Evolutionary conservation across 2,329 filamentous ascomycete species (phyloP).

Genomic region (Epichloe glyceriae): DNA sequence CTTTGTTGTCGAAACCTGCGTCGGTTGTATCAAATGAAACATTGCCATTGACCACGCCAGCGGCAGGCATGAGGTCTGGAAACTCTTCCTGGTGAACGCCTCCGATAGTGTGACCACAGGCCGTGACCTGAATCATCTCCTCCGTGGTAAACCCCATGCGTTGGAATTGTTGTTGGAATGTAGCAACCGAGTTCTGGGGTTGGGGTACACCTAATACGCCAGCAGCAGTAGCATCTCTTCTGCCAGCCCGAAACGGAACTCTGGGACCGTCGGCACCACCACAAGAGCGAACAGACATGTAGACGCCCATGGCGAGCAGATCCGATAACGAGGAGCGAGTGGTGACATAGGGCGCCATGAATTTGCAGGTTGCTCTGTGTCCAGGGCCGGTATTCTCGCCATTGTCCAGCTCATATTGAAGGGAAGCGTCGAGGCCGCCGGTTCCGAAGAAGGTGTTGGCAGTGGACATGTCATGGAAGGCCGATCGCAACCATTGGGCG

Average conservation of each 20-base stretch:
- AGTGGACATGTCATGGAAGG: constrained; percentile 50
- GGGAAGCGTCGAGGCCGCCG: constrained; percentile 46
- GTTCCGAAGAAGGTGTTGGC: constrained; percentile 31
- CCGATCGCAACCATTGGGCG: constrained; percentile 48
- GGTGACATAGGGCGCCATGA: constrained; percentile 40
- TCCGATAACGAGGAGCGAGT: constrained; percentile 40
- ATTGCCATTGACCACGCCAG: constrained; percentile 29
- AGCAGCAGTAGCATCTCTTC: constrained; percentile 36
- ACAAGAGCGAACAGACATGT: constrained; percentile 44
- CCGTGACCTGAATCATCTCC: constrained; percentile 48
- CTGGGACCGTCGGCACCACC: constrained; percentile 32
- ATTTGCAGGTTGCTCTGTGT: constrained; percentile 38
- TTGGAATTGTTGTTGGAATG: constrained; percentile 40
- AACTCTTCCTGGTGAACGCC: constrained; percentile 44
- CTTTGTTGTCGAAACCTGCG: constrained; percentile 39
- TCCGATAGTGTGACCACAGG: constrained; percentile 49
- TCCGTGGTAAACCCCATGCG: constrained; percentile 42
- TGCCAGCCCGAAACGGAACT: constrained; percentile 39
- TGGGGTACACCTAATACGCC: constrained; percentile 41
- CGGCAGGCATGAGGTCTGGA: constrained; percentile 35
- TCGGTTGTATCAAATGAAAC: constrained; percentile 33
- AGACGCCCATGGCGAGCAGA: constrained; percentile 44
- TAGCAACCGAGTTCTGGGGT: constrained; percentile 39
- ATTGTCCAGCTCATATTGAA: constrained; percentile 43
- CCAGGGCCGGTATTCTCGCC: constrained; percentile 45